Conservation (phyloP, 2,329 filamentous ascomycete species). For the Pyrenophora graminea region DNA sequence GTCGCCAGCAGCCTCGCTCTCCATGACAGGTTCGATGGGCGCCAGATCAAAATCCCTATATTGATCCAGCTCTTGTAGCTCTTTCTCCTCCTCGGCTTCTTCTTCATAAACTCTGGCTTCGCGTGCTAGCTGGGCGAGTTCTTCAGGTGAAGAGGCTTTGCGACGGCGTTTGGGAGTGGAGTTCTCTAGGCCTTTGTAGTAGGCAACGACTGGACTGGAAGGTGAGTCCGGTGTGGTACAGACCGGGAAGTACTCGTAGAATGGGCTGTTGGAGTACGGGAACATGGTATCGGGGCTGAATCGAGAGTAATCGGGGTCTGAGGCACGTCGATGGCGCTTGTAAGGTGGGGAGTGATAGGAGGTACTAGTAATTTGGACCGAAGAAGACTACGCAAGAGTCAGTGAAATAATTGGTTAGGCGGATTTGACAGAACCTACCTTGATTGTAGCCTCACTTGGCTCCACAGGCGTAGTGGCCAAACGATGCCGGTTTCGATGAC, state of each 20-base stretch:
- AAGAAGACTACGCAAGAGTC: background rate
- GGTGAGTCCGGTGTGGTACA: constrained; percentile 16
- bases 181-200: constrained; percentile 17
- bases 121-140: constrained; percentile 22
- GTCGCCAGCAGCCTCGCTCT: constrained; percentile 17
- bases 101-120: constrained; percentile 15
- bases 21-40: constrained; percentile 26
- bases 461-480: no score
- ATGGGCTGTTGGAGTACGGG: constrained; percentile 1
- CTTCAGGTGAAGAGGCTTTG: constrained; percentile 27
- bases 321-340: background rate
- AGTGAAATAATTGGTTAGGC: background rate
- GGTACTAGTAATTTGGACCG: background rate
- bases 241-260: constrained; percentile 11
- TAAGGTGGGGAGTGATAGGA: background rate
- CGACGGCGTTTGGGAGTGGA: constrained; percentile 20
- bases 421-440: no score
- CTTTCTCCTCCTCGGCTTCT: constrained; percentile 6
- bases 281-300: background rate
- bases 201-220: constrained; percentile 23
- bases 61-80: constrained; percentile 10
- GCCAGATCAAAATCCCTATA: constrained; percentile 29
- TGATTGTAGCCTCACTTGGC: no score
- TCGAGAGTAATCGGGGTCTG: background rate
- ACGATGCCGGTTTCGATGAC: no score